Percentiles rank a stretch among this genome's conserved stretches.
Evolutionary conservation across 805 yeast species (phyloP).

Genomic region (Wickerhamiella australiensis): DNA sequence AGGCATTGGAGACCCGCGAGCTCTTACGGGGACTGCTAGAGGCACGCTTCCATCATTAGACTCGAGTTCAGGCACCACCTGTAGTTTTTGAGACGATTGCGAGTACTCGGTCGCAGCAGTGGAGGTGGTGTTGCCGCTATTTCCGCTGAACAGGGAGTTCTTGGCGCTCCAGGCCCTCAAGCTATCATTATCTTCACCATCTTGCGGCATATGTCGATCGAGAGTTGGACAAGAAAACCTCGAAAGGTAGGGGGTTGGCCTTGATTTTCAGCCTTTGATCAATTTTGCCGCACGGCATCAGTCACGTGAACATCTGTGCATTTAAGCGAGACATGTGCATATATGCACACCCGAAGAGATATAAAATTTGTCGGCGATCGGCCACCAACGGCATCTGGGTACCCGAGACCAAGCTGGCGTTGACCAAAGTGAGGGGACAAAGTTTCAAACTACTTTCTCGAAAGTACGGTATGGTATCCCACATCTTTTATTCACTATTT

Average conservation of each 20-base stretch:
- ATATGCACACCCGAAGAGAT: no score
- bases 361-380: no score
- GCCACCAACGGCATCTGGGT: no score
- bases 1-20: neutral
- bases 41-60: neutral
- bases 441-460: no score
- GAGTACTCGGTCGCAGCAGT: slow-evolving; percentile 1
- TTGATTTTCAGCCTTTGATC: neutral
- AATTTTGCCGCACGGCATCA: neutral
- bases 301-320: neutral
- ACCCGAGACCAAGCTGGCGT: no score
- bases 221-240: no score
- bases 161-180: slow-evolving; percentile 5
- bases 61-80: neutral
- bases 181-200: neutral
- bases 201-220: neutral
- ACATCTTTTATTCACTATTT: no score
- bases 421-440: no score
- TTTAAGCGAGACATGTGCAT: neutral
- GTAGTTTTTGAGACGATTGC: neutral
- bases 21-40: neutral
- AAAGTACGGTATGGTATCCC: no score
- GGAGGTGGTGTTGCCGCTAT: slow-evolving; percentile 2
- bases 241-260: no score
- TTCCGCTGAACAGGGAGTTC: slow-evolving; percentile 6